Evolutionary conservation across 73 alveolate species (phyloP), one percentile per base, ranked within the genome.

Genomic region (Tetrahymena malaccensis): DNA sequence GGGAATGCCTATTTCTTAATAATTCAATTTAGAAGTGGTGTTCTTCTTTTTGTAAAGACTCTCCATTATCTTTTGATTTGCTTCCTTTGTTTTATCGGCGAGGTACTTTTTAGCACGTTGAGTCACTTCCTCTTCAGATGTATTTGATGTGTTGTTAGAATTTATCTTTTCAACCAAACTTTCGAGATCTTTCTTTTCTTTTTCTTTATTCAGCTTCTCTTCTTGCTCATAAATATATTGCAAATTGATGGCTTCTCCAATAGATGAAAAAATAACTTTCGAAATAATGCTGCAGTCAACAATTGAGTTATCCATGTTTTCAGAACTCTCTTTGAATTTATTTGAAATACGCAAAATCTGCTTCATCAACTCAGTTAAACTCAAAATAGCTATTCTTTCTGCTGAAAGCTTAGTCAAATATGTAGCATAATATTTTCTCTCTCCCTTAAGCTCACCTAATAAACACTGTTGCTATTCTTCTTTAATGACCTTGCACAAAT

Each of bases 391-490:
- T 35, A 94, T 83, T 34, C 89, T 94, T 35, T 94, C 96, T 85
- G 95, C 94, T n/a, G 93, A 44, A 4, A 94, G 31, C 56, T 85
- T 94, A 15, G 93, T 96, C 35, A 70, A 37, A 25, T 25, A 38
- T 12, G 55, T 44, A 11, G 94, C 94, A 70, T 94, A 25, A 96
- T 89, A 35, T n/a, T 94, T 85, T 93, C 38, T 57, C 35, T 37
- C 38, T 85, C 57, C 43, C 94, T 95, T 94, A 83, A 58, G 40
- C 56, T 34, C 95, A 34, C 96, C 40, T 93, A 94, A 89, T 9
- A 98, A 93, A 89, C 95, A 94, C 35, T 94, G 31, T 84, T 95
- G 25, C 96, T 97, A 85, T 94, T 96, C 96, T 96, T 96, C 93
- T 85, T 94, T 94, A 58, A 98, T 70, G 50, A 94, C 95, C 94